A percentile compares a stretch with the other conserved stretches of the same genome.
Conservation (phyloP, 2,329 filamentous ascomycete genomes). For the Cytospora schulzeri region DNA sequence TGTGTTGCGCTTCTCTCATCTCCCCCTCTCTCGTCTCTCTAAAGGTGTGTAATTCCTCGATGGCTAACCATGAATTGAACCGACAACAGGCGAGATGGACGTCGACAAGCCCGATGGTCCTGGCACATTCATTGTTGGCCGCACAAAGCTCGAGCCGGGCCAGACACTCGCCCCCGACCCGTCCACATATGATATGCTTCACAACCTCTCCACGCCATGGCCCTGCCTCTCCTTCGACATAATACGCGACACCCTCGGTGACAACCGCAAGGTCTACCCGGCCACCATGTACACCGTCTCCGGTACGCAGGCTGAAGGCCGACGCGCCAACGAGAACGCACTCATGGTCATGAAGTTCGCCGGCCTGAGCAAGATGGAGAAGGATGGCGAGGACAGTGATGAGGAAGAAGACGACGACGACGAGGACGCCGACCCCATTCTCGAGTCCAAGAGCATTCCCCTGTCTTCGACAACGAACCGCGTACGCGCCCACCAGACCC, state of each 20-base stretch:
- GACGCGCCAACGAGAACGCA: conserved; percentile 81
- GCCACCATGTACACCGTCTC: conserved; percentile 94
- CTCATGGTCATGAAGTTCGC: conserved; percentile 97
- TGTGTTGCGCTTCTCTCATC: conserved; percentile 9
- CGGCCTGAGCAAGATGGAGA: conserved; percentile 84
- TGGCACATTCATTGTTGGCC: conserved; percentile 92
- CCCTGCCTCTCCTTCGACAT: conserved; percentile 97
- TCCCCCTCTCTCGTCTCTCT: neutral
- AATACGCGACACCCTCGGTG: conserved; percentile 80
- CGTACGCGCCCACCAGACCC: conserved; percentile 82
- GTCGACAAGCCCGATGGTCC: conserved; percentile 60
- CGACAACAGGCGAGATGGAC: conserved; percentile 70
- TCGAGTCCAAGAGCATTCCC: conserved; percentile 89
- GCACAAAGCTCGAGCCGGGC: conserved; percentile 86
- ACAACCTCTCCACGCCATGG: conserved; percentile 92
- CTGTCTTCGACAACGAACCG: conserved; percentile 89
- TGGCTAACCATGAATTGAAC: conserved; percentile 27
- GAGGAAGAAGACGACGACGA: conserved; percentile 75
- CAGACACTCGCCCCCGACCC: conserved; percentile 90
- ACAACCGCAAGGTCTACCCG: conserved; percentile 89
- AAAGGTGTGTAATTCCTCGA: neutral
- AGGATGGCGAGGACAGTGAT: conserved; percentile 65
- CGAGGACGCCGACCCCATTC: conserved; percentile 81
- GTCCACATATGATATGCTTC: conserved; percentile 97
- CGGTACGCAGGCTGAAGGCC: conserved; percentile 85